Base-by-base conservation (phyloP, 1,284 basidiomycete species). In the Trametes sp. region DNA sequence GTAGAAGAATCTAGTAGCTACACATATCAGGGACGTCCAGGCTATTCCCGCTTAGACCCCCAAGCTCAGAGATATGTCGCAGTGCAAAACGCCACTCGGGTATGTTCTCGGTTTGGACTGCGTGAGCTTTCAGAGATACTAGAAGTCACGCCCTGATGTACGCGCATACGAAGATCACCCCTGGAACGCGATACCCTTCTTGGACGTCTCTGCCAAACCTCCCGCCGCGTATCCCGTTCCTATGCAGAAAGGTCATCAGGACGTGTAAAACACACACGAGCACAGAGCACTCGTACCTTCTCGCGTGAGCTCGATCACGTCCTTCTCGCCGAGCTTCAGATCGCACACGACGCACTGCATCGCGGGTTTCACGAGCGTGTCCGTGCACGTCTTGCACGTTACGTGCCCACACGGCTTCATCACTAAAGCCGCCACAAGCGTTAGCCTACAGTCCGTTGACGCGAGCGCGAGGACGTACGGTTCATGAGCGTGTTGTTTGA, bases 191-290 rank as follows among this genome's bases (percentile, higher is more conserved):
- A 91, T 77, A 1, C 92, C 92, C 33, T 80, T 78, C 74, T 85
- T 93, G 33, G 84, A 86, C 0, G 90, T 89, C 76, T 95, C 93
- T n/a, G 94, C 92, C 64, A 94, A 76, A n/a, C 94, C 94, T 23
- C 94, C 94, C 36, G 92, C 92, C 9, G 94, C 94, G 71, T 92
- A 96, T 0, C 94, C 94, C 6, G 94, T 96, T 23, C 93, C 92
- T 94, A 19, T 5, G n/a, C 13, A 19, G 8, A 2, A 28, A 3
- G 10, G 16, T 52, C 7, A 13, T 26, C 11, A 31, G 29, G 8
- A 21, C 5, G 28, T 19, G 23, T 16, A 16, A 6, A 16, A 6
- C 10, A 7, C 14, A 9, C 23, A 44, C 41, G 41, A 50, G n/a
- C 21, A 48, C 31, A 24, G 23, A 10, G 8, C 46, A 14, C 4